phyloP scores from a whole-genome alignment of 441 rosid genomes.

The Pelargonium citronellum region DNA sequence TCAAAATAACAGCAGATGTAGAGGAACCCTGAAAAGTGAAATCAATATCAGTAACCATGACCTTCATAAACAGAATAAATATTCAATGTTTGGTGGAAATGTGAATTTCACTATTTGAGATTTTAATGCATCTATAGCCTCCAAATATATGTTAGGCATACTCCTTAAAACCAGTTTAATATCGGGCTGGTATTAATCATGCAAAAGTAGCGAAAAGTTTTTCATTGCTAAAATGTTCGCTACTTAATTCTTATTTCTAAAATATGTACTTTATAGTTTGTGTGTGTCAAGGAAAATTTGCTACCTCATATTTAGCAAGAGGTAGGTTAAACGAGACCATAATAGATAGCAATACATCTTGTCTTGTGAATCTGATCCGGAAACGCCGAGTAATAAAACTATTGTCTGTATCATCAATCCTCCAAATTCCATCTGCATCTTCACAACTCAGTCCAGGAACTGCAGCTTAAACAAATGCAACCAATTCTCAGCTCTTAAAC shows the following conservation, averaged over 20 bases:
- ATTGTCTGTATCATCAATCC: slow-evolving; percentile 71
- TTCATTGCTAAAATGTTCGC: neutral
- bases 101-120: neutral
- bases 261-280: neutral
- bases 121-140: neutral
- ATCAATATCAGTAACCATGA: slow-evolving; percentile 11
- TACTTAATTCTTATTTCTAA: too few relatives aligned
- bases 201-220: neutral
- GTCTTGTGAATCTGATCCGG: slow-evolving; percentile 73
- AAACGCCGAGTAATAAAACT: slow-evolving; percentile 86
- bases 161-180: too few relatives aligned
- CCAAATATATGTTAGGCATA: too few relatives aligned
- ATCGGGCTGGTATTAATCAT: neutral
- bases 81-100: neutral
- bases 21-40: slow-evolving; percentile 51
- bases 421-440: slow-evolving; percentile 63
- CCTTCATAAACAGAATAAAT: neutral
- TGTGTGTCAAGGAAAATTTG: neutral
- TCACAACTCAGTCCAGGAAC: slow-evolving; percentile 54
- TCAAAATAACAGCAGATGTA: slow-evolving; percentile 69
- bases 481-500: neutral
- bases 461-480: slow-evolving; percentile 27
- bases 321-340: slow-evolving; percentile 75
- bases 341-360: slow-evolving; percentile 66
- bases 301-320: slow-evolving; percentile 55